Percentiles rank a stretch among this genome's conserved stretches.
Evolutionary conservation across 345 rosid species (phyloP).

Genomic region (Diplotaxis tenuifolia): DNA sequence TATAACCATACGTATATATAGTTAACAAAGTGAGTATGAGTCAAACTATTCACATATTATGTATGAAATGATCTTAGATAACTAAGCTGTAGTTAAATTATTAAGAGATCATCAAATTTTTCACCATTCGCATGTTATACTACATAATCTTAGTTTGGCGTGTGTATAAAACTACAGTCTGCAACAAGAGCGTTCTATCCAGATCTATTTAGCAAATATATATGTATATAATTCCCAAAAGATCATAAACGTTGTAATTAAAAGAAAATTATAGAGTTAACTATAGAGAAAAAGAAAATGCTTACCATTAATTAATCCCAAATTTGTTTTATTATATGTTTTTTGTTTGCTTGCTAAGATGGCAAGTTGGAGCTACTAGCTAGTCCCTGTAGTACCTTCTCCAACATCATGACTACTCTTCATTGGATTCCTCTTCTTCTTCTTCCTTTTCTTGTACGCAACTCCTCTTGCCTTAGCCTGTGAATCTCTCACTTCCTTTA

Average conservation of each 20-base stretch:
- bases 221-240: not conserved
- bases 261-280: not conserved
- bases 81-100: not conserved
- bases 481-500: slow-evolving; percentile 80
- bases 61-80: not conserved
- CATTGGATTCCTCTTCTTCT: slow-evolving; percentile 46
- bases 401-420: slow-evolving; percentile 27
- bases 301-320: slow-evolving; percentile 34
- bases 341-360: slow-evolving; percentile 32
- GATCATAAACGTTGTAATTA: slow-evolving; percentile 4
- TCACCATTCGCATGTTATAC: not conserved
- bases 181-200: not conserved
- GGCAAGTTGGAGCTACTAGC: slow-evolving; percentile 39
- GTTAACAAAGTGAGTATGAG: not conserved
- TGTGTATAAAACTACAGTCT: slow-evolving; percentile 3
- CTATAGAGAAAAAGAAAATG: slow-evolving; percentile 2
- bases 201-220: not conserved
- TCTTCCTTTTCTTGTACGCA: slow-evolving; percentile 86
- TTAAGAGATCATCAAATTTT: not conserved
- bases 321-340: slow-evolving; percentile 20
- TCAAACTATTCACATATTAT: not conserved
- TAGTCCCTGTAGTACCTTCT: slow-evolving; percentile 33
- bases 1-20: not conserved
- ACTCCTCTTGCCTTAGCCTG: slow-evolving; percentile 87
- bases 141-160: not conserved